phyloP scores from a whole-genome alignment of 2,329 filamentous ascomycete genomes.

The Xenosphaeropsis pyriputrescens region DNA sequence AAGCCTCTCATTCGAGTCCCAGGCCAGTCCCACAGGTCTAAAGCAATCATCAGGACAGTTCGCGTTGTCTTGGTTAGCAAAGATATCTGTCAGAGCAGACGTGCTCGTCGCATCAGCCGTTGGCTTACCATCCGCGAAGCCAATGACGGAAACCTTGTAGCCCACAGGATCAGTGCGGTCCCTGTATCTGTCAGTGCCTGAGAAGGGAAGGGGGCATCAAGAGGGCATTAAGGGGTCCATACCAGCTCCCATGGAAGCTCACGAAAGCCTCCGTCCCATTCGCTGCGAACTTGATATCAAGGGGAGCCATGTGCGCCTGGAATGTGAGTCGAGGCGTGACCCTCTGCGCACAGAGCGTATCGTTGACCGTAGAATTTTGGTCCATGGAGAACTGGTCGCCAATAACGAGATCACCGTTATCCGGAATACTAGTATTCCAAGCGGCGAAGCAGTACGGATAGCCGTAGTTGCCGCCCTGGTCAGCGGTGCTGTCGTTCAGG shows the following conservation, averaged over 20 bases:
- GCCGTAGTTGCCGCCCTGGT: slow-evolving; percentile 43
- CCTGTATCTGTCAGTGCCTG: slow-evolving; percentile 2
- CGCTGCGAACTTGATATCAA: slow-evolving; percentile 54
- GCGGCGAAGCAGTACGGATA: slow-evolving; percentile 57
- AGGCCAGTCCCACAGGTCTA: slow-evolving; percentile 42
- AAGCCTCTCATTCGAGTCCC: slow-evolving; percentile 37
- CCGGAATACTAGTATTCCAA: slow-evolving; percentile 39
- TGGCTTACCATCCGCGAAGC: slow-evolving; percentile 28
- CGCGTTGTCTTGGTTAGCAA: slow-evolving; percentile 35
- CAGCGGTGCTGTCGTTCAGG: slow-evolving; percentile 20
- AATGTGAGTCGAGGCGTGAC: slow-evolving; percentile 41
- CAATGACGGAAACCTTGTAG: slow-evolving; percentile 26
- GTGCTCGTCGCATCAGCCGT: slow-evolving; percentile 24
- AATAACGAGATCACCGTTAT: slow-evolving; percentile 23
- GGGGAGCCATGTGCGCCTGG: slow-evolving; percentile 53
- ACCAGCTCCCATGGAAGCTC: slow-evolving; percentile 59
- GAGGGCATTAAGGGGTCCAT: no score
- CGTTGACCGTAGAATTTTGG: slow-evolving; percentile 22
- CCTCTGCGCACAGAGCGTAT: slow-evolving; percentile 27
- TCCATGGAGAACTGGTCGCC: slow-evolving; percentile 34
- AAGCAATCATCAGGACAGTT: slow-evolving; percentile 41
- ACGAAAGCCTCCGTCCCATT: slow-evolving; percentile 46
- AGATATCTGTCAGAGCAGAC: slow-evolving; percentile 31
- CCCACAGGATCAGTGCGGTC: slow-evolving; percentile 21
- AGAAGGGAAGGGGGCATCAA: slow-evolving; percentile 9